Conservation (phyloP, 257 asterid species). For the Solanum pennellii region DNA sequence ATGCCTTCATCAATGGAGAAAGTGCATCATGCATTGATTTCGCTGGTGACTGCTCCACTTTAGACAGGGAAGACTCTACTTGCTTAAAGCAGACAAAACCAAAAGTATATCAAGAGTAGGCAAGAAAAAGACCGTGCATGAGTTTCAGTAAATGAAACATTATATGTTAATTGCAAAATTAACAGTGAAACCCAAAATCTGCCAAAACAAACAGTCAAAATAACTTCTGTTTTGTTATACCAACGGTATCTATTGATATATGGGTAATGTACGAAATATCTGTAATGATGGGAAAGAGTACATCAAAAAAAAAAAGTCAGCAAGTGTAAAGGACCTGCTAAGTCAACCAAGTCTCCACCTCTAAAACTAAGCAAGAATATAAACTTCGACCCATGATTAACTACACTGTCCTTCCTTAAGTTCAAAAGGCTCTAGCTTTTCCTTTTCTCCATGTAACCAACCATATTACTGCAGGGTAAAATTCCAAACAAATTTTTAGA, state of each 20-base stretch:
- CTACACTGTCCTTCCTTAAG: background rate
- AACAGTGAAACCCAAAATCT: background rate
- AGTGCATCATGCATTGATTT: constrained; percentile 63
- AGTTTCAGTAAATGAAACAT: background rate
- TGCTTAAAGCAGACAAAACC: constrained; percentile 23
- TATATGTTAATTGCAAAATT: background rate
- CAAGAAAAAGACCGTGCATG: background rate
- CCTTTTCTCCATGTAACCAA: background rate
- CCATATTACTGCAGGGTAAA: background rate
- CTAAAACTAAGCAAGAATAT: background rate
- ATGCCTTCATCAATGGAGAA: constrained; percentile 50
- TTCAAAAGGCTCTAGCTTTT: background rate
- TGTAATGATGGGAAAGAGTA: background rate
- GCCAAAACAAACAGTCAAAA: background rate
- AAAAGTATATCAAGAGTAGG: background rate
- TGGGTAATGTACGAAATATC: background rate
- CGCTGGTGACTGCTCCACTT: constrained; percentile 92
- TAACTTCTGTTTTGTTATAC: background rate
- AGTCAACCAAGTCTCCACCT: background rate
- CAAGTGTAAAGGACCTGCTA: background rate
- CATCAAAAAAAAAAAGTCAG: background rate
- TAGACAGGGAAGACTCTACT: constrained; percentile 51
- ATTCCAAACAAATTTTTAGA: background rate
- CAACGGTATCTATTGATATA: background rate
- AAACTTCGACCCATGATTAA: background rate